These are phyloP conservation scores for Periconia sp. DNA, from an alignment of 2,329 filamentous ascomycete genomes.

Conservation along the genomic window DNA sequence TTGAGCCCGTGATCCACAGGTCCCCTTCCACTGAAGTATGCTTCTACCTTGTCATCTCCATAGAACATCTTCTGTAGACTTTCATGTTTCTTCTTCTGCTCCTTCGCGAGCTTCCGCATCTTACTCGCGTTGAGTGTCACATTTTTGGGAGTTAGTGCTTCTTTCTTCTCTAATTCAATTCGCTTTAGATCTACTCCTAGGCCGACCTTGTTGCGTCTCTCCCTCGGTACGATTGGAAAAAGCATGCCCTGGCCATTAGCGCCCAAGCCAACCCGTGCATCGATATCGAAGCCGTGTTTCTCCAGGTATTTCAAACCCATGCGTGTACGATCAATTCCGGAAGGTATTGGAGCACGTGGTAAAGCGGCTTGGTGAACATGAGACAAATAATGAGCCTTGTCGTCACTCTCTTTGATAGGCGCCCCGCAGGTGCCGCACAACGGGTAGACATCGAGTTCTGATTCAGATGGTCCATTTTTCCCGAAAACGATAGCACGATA, in stretches of 20 bases:
- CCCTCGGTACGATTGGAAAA: slow-evolving; percentile 70
- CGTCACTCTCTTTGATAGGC: slow-evolving; percentile 28
- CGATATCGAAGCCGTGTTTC: slow-evolving; percentile 73
- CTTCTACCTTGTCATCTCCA: slow-evolving; percentile 72
- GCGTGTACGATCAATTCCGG: slow-evolving; percentile 67
- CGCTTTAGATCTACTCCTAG: slow-evolving; percentile 60
- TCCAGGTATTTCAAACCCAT: slow-evolving; percentile 70
- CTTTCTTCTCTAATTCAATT: slow-evolving; percentile 45
- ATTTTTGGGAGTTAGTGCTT: slow-evolving; percentile 33
- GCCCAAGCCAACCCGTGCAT: slow-evolving; percentile 72
- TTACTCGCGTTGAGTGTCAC: slow-evolving; percentile 67
- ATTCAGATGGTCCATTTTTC: slow-evolving; percentile 13
- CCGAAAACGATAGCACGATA: slow-evolving; percentile 69
- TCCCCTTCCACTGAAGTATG: slow-evolving; percentile 61
- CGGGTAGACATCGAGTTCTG: slow-evolving; percentile 22
- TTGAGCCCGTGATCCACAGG: slow-evolving; percentile 10
- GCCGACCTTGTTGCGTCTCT: slow-evolving; percentile 75
- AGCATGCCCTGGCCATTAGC: slow-evolving; percentile 68
- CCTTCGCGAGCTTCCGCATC: slow-evolving; percentile 61
- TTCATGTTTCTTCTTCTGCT: slow-evolving; percentile 64
- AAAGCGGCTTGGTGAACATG: slow-evolving; percentile 73
- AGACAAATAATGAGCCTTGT: slow-evolving; percentile 55
- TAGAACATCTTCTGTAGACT: slow-evolving; percentile 72
- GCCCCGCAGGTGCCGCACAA: slow-evolving; percentile 41
- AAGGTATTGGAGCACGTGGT: slow-evolving; percentile 70